A percentile compares a stretch with the other conserved stretches of the same genome.
phyloP scores from a whole-genome alignment of 2,329 filamentous ascomycete species.

The Stachybotrys chartarum region DNA sequence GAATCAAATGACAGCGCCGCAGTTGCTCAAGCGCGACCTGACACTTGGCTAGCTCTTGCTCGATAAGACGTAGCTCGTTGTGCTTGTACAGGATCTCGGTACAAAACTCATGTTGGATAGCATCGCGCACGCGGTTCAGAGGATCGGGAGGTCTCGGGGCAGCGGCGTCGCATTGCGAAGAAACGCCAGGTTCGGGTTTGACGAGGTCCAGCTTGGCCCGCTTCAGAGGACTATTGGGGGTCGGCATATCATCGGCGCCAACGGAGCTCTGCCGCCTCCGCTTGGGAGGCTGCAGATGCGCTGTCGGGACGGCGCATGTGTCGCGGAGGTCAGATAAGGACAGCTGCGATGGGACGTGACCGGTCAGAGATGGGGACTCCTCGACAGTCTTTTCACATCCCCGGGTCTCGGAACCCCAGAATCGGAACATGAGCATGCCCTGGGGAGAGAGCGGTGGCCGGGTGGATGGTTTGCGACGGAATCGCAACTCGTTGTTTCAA shows the following conservation, averaged over 20 bases:
- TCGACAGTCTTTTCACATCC: conserved; percentile 46
- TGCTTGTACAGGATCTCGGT: conserved; percentile 92
- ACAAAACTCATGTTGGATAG: conserved; percentile 80
- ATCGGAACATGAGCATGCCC: conserved; percentile 52
- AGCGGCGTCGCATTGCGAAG: conserved; percentile 11
- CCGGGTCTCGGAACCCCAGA: conserved; percentile 52
- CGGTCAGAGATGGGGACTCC: conserved; percentile 32
- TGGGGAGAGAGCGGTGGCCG: conserved; percentile 13
- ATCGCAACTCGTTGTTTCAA: conserved; percentile 4
- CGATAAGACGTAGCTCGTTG: conserved; percentile 85
- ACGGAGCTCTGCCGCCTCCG: conserved; percentile 29
- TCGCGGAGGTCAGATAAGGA: conserved; percentile 11
- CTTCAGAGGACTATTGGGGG: conserved; percentile 27
- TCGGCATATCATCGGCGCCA: conserved; percentile 17
- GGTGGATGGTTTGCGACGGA: conserved; percentile 9
- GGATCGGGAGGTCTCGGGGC: conserved; percentile 20
- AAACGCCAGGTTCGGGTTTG: conserved; percentile 12
- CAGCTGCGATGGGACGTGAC: conserved; percentile 19
- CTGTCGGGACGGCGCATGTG: conserved; percentile 3
- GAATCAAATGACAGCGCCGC: conserved; percentile 84
- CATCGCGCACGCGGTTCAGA: conserved; percentile 53
- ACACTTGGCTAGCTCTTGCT: conserved; percentile 94
- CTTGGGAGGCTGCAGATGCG: conserved; percentile 27
- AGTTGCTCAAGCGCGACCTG: conserved; percentile 90
- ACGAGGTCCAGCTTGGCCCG: conserved; percentile 30